Evolutionary conservation across 169 alveolate genomes (phyloP).

Genomic region (Plasmodium cynomolgi): DNA sequence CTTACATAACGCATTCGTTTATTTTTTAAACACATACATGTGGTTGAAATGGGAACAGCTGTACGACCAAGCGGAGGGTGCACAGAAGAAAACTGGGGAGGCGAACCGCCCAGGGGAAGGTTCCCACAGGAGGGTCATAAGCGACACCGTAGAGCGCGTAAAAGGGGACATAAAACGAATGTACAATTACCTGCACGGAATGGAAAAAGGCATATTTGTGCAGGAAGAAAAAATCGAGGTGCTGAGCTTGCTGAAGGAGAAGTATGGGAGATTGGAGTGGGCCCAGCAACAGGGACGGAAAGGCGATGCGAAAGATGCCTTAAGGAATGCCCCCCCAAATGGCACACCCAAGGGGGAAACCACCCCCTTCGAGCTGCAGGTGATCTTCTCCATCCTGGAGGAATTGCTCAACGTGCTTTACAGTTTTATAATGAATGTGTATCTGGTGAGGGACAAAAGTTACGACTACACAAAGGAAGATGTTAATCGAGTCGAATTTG

Average conservation of each 20-base stretch:
- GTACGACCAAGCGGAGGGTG: background rate
- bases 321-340: too few relatives aligned
- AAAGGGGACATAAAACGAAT: conserved; percentile 15
- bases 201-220: conserved; percentile 60
- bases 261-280: conserved; percentile 53
- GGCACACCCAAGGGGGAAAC: background rate
- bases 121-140: background rate
- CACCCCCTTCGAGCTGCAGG: background rate
- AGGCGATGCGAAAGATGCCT: background rate
- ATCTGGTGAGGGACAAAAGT: conserved; percentile 43
- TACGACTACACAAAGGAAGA: background rate
- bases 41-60: conserved; percentile 5
- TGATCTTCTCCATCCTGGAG: conserved; percentile 22
- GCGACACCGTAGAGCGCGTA: background rate
- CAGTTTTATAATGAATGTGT: conserved; percentile 64
- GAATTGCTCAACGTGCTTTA: conserved; percentile 43
- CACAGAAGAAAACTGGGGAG: background rate
- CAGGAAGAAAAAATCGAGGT: conserved; percentile 66
- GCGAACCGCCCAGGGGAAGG: background rate
- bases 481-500: conserved; percentile 74
- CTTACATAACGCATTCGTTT: conserved; percentile 33
- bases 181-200: conserved; percentile 47
- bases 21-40: conserved; percentile 41
- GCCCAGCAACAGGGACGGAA: background rate
- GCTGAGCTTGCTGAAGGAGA: conserved; percentile 71